phyloP scores from a whole-genome alignment of 176 grass and related monocot species.

The Rhipidocladum racemiflorum region DNA sequence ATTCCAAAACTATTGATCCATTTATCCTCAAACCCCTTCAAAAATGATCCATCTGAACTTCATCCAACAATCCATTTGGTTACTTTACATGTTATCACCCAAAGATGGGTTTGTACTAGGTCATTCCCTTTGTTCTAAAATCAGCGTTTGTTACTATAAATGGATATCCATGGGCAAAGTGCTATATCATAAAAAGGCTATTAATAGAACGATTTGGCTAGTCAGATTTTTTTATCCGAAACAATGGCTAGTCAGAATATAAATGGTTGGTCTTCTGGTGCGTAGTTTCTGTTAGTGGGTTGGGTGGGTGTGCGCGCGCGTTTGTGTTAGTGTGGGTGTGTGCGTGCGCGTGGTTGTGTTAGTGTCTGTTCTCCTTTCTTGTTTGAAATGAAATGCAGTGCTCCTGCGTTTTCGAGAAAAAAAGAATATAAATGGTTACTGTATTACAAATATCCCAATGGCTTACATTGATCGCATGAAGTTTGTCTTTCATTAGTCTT shows the following conservation, averaged over 20 bases:
- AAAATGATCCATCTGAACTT: background rate
- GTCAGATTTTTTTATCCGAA: background rate
- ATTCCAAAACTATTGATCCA: background rate
- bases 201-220: background rate
- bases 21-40: background rate
- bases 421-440: background rate
- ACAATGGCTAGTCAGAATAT: background rate
- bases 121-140: background rate
- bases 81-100: background rate
- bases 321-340: too few relatives aligned
- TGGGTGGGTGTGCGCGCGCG: too few relatives aligned
- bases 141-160: background rate
- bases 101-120: background rate
- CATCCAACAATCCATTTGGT: background rate
- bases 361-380: too few relatives aligned
- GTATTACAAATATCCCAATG: background rate
- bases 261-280: too few relatives aligned
- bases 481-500: conserved; percentile 49
- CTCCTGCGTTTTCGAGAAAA: too few relatives aligned
- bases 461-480: conserved; percentile 31
- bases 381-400: too few relatives aligned
- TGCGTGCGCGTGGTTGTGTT: too few relatives aligned
- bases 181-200: background rate
- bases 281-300: too few relatives aligned
- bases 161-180: background rate